phyloP scores from a whole-genome alignment of 345 rosid species.

The Lumnitzera littorea region DNA sequence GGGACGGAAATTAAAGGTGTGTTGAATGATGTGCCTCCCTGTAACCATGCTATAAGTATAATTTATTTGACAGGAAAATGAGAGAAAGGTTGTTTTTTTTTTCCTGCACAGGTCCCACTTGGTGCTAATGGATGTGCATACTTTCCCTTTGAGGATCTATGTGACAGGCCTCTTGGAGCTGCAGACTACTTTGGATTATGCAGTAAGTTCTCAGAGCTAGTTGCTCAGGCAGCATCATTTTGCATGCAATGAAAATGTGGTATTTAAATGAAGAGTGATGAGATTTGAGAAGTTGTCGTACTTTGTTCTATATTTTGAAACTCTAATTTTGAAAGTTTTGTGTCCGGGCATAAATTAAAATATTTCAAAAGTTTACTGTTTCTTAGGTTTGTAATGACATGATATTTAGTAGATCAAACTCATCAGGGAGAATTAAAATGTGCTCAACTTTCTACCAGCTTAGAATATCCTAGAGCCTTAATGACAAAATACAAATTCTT shows the following conservation, averaged over 20 bases:
- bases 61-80: background rate
- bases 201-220: slow-evolving; percentile 45
- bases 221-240: no score
- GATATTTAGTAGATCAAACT: no score
- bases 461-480: no score
- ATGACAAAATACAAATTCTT: no score
- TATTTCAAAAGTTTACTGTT: no score
- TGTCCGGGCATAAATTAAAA: no score
- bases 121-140: slow-evolving; percentile 92
- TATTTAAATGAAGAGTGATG: no score
- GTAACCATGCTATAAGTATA: background rate
- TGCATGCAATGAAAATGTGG: no score
- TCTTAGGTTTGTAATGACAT: no score
- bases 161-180: slow-evolving; percentile 94
- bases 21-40: slow-evolving; percentile 2
- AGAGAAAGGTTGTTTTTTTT: background rate
- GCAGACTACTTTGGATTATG: slow-evolving; percentile 94
- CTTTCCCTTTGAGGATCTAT: slow-evolving; percentile 81
- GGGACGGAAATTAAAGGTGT: slow-evolving; percentile 85
- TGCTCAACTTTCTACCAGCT: no score
- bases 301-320: slow-evolving; percentile 2
- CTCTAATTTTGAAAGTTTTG: background rate
- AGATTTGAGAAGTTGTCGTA: background rate
- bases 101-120: slow-evolving; percentile 49
- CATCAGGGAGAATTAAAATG: no score